Evolutionary conservation across 177 flowering plant genomes (phyloP).

Genomic region (Vitis hybrid): DNA sequence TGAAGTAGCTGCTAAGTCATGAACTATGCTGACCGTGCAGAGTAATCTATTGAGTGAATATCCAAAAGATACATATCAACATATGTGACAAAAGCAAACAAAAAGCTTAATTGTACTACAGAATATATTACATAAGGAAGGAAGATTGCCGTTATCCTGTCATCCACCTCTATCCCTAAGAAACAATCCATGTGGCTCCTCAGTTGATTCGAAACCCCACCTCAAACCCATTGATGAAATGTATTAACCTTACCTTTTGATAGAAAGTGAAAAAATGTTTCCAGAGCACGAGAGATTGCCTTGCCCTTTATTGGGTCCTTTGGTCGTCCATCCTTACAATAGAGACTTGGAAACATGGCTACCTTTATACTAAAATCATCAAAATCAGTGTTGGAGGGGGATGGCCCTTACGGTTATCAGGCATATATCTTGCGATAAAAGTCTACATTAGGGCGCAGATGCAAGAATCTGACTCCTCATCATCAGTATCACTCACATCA

Average conservation of each 20-base stretch:
- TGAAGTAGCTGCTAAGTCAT: not conserved
- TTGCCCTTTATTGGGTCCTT: slow-evolving; percentile 4
- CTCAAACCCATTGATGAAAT: slow-evolving; percentile 1
- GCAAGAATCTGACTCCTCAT: slow-evolving; percentile 86
- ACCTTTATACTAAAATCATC: slow-evolving; percentile 3
- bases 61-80: slow-evolving; percentile 6
- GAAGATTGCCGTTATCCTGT: not conserved
- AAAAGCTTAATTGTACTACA: not conserved
- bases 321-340: slow-evolving; percentile 9
- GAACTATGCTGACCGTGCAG: not conserved
- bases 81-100: slow-evolving; percentile 3
- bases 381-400: slow-evolving; percentile 2
- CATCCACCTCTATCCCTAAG: not conserved
- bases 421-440: slow-evolving; percentile 1
- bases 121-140: slow-evolving; percentile 10
- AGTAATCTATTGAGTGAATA: slow-evolving; percentile 1
- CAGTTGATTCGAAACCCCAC: not conserved
- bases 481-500: slow-evolving; percentile 79
- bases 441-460: slow-evolving; percentile 81
- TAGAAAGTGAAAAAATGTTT: not conserved
- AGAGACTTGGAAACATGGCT: not conserved
- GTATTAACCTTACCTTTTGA: not conserved
- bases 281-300: slow-evolving; percentile 1
- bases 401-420: not conserved
- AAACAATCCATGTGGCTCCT: not conserved